Evolutionary conservation across 2,329 filamentous ascomycete genomes (phyloP).

Genomic region (Paecilomyces niveus): DNA sequence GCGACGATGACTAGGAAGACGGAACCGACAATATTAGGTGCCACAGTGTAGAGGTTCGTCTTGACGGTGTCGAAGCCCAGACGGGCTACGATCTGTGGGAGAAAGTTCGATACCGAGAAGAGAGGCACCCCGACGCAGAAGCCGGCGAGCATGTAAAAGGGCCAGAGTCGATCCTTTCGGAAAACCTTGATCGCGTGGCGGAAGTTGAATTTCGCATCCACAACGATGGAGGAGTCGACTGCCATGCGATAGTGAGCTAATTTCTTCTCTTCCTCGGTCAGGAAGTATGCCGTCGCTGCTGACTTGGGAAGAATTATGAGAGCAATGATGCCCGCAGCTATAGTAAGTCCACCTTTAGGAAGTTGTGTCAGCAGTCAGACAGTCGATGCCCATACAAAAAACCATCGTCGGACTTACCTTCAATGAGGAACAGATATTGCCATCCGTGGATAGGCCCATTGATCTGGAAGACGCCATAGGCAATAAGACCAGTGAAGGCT

Average conservation of each 20-base stretch:
- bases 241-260: conserved; percentile 30
- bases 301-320: conserved; percentile 33
- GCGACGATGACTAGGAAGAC: conserved; percentile 63
- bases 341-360: conserved; percentile 15
- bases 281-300: conserved; percentile 33
- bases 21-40: conserved; percentile 65
- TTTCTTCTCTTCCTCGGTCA: conserved; percentile 28
- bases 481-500: conserved; percentile 25
- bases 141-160: conserved; percentile 19
- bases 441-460: conserved; percentile 27
- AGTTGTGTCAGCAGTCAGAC: too few species aligned
- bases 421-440: conserved; percentile 42
- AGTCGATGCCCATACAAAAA: too few species aligned
- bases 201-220: conserved; percentile 24
- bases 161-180: conserved; percentile 18
- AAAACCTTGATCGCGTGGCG: conserved; percentile 21
- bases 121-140: conserved; percentile 23
- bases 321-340: conserved; percentile 30
- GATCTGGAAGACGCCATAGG: conserved; percentile 37
- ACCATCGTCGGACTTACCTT: conserved; percentile 23
- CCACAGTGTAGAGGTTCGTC: conserved; percentile 61
- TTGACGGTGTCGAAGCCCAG: conserved; percentile 46
- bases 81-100: conserved; percentile 21
- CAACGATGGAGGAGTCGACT: conserved; percentile 24
- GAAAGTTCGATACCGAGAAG: conserved; percentile 20